phyloP scores from a whole-genome alignment of 345 rosid species.

The Populus euphratica region DNA sequence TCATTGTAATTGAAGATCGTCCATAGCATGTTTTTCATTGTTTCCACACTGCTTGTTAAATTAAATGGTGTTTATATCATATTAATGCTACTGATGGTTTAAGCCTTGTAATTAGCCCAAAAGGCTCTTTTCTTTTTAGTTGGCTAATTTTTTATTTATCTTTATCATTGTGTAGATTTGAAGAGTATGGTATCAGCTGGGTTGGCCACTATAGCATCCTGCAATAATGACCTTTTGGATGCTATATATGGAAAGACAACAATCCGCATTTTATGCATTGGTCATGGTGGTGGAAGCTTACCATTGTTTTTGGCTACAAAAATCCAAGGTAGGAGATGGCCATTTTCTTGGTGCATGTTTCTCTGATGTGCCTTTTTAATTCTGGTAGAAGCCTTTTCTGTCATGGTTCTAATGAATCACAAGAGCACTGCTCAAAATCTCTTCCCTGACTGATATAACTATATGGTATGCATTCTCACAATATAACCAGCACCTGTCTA shows the following conservation, averaged over 20 bases:
- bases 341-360: not conserved
- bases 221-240: slow-evolving; percentile 46
- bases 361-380: not conserved
- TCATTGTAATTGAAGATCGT: not conserved
- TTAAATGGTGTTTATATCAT: not conserved
- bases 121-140: not conserved
- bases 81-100: not conserved
- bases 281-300: slow-evolving; percentile 94
- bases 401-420: not conserved
- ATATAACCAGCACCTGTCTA: not conserved
- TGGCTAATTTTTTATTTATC: not conserved
- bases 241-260: slow-evolving; percentile 51
- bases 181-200: slow-evolving; percentile 89
- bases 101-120: not conserved
- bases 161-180: slow-evolving; percentile 48
- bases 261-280: slow-evolving; percentile 74
- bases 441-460: not conserved
- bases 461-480: not conserved
- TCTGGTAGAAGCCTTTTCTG: not conserved
- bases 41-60: not conserved
- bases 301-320: slow-evolving; percentile 77
- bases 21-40: not conserved
- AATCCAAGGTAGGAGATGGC: slow-evolving; percentile 52
- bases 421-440: not conserved
- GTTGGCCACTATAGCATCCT: slow-evolving; percentile 59